Conservation (phyloP, 495 filamentous ascomycete species). For the Penicillium soppii region DNA sequence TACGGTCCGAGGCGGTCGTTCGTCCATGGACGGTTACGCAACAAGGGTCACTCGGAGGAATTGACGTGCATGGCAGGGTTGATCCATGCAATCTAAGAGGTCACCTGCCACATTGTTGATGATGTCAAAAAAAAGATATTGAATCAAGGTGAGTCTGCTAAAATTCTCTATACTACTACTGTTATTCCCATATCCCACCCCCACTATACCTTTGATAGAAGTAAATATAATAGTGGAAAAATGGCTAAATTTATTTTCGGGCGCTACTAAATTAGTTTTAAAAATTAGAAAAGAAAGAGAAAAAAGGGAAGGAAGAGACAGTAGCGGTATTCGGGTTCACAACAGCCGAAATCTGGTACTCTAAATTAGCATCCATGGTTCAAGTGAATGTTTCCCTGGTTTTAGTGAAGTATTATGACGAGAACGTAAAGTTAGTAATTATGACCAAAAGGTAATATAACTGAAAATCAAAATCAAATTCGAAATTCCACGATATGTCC, state of each 20-base stretch:
- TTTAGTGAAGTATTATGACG: background rate
- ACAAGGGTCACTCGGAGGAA: conserved; percentile 19
- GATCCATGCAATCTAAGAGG: conserved; percentile 11
- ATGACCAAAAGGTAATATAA: too few relatives aligned
- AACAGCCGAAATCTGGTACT: conserved; percentile 10
- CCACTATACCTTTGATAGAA: background rate
- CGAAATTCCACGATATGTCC: too few relatives aligned
- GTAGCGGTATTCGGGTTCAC: conserved; percentile 13
- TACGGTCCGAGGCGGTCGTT: conserved; percentile 26
- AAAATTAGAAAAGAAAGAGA: background rate
- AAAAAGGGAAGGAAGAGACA: background rate
- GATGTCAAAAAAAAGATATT: conserved; percentile 16
- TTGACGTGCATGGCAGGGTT: conserved; percentile 15
- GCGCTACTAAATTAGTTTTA: background rate
- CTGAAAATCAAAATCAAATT: too few relatives aligned
- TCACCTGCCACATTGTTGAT: conserved; percentile 8
- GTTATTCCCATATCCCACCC: too few relatives aligned
- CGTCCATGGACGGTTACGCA: conserved; percentile 12
- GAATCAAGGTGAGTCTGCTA: too few relatives aligned
- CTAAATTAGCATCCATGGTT: conserved; percentile 6
- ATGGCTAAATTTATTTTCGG: background rate
- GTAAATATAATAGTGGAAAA: conserved; percentile 1
- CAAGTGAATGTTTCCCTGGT: background rate
- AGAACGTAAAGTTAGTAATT: too few relatives aligned
- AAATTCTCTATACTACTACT: too few relatives aligned